Conservation (phyloP, 495 filamentous ascomycete species). For the Ascodesmis nigricans region DNA sequence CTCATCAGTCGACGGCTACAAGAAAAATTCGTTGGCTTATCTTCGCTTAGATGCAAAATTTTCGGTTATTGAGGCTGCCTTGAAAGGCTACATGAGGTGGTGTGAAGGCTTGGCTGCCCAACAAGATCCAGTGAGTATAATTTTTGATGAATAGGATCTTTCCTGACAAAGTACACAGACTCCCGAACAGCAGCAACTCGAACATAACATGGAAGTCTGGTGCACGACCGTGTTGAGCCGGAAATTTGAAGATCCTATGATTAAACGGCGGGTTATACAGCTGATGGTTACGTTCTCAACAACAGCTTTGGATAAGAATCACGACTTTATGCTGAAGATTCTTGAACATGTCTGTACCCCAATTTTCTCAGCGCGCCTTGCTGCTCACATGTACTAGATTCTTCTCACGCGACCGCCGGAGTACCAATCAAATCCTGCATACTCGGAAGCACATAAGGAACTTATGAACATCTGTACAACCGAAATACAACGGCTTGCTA, state of each 20-base stretch:
- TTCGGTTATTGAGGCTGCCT: conserved; percentile 68
- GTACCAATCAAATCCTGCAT: conserved; percentile 41
- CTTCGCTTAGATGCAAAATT: conserved; percentile 74
- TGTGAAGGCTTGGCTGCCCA: conserved; percentile 32
- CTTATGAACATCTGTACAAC: conserved; percentile 60
- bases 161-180: too few species aligned
- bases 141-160: too few species aligned
- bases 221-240: conserved; percentile 49
- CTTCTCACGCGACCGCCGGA: conserved; percentile 56
- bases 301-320: conserved; percentile 52
- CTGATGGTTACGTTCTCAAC: conserved; percentile 69
- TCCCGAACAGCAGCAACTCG: too few species aligned
- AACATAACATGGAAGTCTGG: conserved; percentile 56
- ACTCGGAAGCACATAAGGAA: conserved; percentile 79
- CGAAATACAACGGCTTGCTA: conserved; percentile 71
- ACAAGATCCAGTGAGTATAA: conserved; percentile 30
- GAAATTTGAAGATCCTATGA: conserved; percentile 68
- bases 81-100: conserved; percentile 82
- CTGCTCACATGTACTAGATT: conserved; percentile 26
- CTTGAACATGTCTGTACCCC: conserved; percentile 38
- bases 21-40: conserved; percentile 53
- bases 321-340: conserved; percentile 62
- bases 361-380: background rate
- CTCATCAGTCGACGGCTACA: conserved; percentile 41
- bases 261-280: conserved; percentile 64